phyloP scores from a whole-genome alignment of 2,329 filamentous ascomycete genomes.

The Orbilia quercus region DNA sequence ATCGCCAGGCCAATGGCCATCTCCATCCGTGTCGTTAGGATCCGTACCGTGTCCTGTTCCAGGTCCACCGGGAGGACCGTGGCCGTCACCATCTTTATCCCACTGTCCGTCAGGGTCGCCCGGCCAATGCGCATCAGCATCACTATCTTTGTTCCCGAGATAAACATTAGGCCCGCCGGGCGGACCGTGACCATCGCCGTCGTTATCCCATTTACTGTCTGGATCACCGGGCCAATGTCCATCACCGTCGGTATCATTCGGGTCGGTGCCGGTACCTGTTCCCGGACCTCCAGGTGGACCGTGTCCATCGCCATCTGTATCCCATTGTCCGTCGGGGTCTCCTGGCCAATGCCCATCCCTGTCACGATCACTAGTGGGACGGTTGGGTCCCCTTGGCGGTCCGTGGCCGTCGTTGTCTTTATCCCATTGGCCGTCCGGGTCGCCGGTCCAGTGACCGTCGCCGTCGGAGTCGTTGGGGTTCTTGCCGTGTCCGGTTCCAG shows the following conservation, averaged over 20 bases:
- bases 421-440: too few species aligned
- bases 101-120: slow-evolving; percentile 11
- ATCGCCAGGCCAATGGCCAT: slow-evolving; percentile 26
- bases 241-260: slow-evolving; percentile 22
- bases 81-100: slow-evolving; percentile 21
- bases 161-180: not conserved
- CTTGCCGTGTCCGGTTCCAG: too few species aligned
- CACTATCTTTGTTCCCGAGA: not conserved
- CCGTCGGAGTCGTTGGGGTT: too few species aligned
- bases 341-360: slow-evolving; percentile 25
- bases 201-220: slow-evolving; percentile 5
- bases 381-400: too few species aligned
- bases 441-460: too few species aligned
- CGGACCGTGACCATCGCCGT: slow-evolving; percentile 22
- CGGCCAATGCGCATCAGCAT: slow-evolving; percentile 16
- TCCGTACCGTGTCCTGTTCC: slow-evolving; percentile 8
- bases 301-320: slow-evolving; percentile 18
- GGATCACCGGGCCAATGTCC: slow-evolving; percentile 23
- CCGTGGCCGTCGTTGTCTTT: too few species aligned
- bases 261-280: not conserved
- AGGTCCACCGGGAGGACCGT: slow-evolving; percentile 22
- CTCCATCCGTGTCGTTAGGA: slow-evolving; percentile 6
- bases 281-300: slow-evolving; percentile 7
- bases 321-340: slow-evolving; percentile 7
- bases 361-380: too few species aligned